phyloP scores from a whole-genome alignment of 495 filamentous ascomycete species.

The Penicillium simplicissimum region DNA sequence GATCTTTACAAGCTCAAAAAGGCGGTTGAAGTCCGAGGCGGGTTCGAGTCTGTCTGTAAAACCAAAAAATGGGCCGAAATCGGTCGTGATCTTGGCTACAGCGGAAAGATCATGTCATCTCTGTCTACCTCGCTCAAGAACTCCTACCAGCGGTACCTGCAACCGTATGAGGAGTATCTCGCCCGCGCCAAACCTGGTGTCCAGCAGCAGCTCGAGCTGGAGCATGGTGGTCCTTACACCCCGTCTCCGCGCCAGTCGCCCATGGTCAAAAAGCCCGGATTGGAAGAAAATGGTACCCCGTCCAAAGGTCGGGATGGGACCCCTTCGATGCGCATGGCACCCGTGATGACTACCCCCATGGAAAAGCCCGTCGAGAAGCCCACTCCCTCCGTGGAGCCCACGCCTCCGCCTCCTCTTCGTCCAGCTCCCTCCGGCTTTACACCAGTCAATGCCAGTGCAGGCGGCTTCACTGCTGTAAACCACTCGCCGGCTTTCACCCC shows the following conservation, averaged over 20 bases:
- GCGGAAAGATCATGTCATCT: conserved; percentile 99
- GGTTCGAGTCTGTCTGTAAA: conserved; percentile 95
- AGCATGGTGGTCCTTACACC: conserved; percentile 90
- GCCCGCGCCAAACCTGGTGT: conserved; percentile 93
- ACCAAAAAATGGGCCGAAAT: conserved; percentile 99
- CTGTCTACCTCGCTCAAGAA: conserved; percentile 98
- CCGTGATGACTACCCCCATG: conserved; percentile 65
- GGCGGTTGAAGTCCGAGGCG: conserved; percentile 88
- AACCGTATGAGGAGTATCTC: conserved; percentile 95
- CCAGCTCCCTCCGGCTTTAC: conserved; percentile 68
- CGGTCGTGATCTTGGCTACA: conserved; percentile 94
- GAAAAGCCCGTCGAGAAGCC: conserved; percentile 46
- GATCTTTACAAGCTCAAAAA: conserved; percentile 97
- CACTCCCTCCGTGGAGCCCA: conserved; percentile 51
- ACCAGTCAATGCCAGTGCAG: conserved; percentile 62
- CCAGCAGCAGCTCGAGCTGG: conserved; percentile 88
- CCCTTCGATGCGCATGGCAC: conserved; percentile 67
- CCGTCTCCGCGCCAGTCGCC: conserved; percentile 89
- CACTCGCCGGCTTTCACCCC: conserved; percentile 57
- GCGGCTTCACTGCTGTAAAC: conserved; percentile 78
- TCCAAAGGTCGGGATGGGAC: conserved; percentile 65
- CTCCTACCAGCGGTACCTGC: conserved; percentile 93
- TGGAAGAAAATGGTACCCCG: conserved; percentile 64
- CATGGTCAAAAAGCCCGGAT: conserved; percentile 62
- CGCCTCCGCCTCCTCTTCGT: conserved; percentile 48